phyloP scores from a whole-genome alignment of 2,329 filamentous ascomycete genomes.

The Dothideomycetes sp. region DNA sequence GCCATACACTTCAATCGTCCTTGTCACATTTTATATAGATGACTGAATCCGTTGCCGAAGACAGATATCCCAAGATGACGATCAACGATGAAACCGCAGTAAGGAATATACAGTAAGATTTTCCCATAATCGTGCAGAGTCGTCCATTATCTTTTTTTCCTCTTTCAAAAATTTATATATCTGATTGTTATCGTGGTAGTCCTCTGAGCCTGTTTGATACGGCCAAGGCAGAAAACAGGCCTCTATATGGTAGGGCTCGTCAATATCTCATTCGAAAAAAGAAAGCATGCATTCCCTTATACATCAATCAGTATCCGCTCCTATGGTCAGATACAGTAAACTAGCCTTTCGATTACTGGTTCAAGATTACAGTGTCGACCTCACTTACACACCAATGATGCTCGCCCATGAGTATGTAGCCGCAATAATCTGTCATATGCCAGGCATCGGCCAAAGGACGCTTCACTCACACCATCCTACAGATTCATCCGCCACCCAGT shows the following conservation, averaged over 20 bases:
- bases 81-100: not conserved
- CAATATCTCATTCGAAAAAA: not conserved
- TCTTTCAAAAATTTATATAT: too few relatives aligned
- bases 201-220: conserved; percentile 41
- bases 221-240: conserved; percentile 40
- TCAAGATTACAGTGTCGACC: conserved; percentile 51
- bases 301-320: conserved; percentile 37
- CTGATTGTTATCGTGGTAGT: too few relatives aligned
- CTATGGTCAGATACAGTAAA: conserved; percentile 52
- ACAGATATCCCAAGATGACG: not conserved
- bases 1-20: not conserved
- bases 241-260: conserved; percentile 34
- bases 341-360: conserved; percentile 60
- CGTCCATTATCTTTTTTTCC: not conserved
- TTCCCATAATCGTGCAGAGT: not conserved
- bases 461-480: not conserved
- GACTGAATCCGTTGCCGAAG: not conserved
- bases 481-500: conserved; percentile 19
- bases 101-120: not conserved
- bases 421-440: not conserved
- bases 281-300: not conserved
- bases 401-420: conserved; percentile 21
- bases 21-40: not conserved
- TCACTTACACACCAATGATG: conserved; percentile 62
- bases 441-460: not conserved